Evolutionary conservation across 371 early-diverging fungal species (phyloP), one percentile per base, ranked within the genome.

Genomic region (Apophysomyces elegans): DNA sequence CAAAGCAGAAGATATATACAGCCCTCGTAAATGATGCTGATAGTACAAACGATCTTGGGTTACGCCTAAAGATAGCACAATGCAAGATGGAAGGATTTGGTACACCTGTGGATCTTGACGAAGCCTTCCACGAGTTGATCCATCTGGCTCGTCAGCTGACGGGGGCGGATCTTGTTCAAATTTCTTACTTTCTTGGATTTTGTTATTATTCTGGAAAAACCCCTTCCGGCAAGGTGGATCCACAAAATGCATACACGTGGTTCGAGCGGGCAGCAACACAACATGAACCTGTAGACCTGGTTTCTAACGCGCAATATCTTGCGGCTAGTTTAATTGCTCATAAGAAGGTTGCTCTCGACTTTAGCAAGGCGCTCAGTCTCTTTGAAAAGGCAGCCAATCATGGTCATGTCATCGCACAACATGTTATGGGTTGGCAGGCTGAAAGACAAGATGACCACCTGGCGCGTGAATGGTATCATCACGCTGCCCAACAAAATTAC

Each of bases 351-450:
- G 13, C 21, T 8, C 37, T 16, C 8, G 58, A 67, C 37, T 12
- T 43, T 7, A 58, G 16, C 57, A 67, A 56, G 46, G 35, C 67
- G 9, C 4, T 45, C 7, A 45, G 58, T 32, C 58, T 50, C 13
- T 67, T 67, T 35, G 58, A 56, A 21, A 44, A 56, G 12, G 69
- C 69, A 38, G 69, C 69, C 37, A 58, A 69, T 0, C 56, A 56
- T 5, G 39, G 58, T 35, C 56, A 65, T 43, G 37, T 50, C 8
- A 45, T 54, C 16, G 64, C 69, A 16, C 65, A 64, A 38, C 38
- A 64, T 46, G 61, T 58, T 37, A 41, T 65, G 21, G 69, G 65
- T 38, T 37, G 61, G 47, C 59, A 61, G 38, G 56, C 39, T 6
- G 58, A 64, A n/a, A 56, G 64, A 18, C 61, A 21, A 21, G 26